Conservation (phyloP, 2,329 filamentous ascomycete genomes). For the Xylaria polymorpha region DNA sequence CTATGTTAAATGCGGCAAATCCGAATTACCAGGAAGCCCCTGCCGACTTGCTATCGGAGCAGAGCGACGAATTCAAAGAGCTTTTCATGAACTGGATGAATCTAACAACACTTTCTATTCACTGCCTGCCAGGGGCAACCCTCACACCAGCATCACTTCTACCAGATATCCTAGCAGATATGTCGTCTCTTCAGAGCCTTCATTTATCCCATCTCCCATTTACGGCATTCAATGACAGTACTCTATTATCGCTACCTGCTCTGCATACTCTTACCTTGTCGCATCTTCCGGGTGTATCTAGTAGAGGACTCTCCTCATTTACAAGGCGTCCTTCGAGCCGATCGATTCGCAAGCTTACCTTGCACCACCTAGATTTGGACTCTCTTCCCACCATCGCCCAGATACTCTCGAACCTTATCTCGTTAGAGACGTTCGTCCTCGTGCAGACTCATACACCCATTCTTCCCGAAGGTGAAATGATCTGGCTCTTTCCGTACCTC, state of each 20-base stretch:
- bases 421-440: slow-evolving; percentile 63
- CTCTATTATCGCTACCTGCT: slow-evolving; percentile 65
- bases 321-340: slow-evolving; percentile 61
- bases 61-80: slow-evolving; percentile 60
- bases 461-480: slow-evolving; percentile 66
- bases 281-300: slow-evolving; percentile 66
- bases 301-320: slow-evolving; percentile 66
- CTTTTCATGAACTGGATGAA: slow-evolving; percentile 66
- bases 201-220: slow-evolving; percentile 68
- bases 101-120: slow-evolving; percentile 67
- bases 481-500: slow-evolving; percentile 74
- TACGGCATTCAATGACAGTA: slow-evolving; percentile 67
- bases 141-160: slow-evolving; percentile 65
- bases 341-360: slow-evolving; percentile 61
- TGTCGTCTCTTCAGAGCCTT: slow-evolving; percentile 68
- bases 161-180: slow-evolving; percentile 59
- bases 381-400: slow-evolving; percentile 68
- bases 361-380: slow-evolving; percentile 67
- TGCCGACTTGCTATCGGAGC: slow-evolving; percentile 55
- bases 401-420: slow-evolving; percentile 66
- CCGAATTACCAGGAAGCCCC: slow-evolving; percentile 49
- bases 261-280: slow-evolving; percentile 67
- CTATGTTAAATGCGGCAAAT: slow-evolving; percentile 42
- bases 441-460: slow-evolving; percentile 66
- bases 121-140: slow-evolving; percentile 67